phyloP scores from a whole-genome alignment of 164 flowering plant genomes.

The Litsea cubeba region DNA sequence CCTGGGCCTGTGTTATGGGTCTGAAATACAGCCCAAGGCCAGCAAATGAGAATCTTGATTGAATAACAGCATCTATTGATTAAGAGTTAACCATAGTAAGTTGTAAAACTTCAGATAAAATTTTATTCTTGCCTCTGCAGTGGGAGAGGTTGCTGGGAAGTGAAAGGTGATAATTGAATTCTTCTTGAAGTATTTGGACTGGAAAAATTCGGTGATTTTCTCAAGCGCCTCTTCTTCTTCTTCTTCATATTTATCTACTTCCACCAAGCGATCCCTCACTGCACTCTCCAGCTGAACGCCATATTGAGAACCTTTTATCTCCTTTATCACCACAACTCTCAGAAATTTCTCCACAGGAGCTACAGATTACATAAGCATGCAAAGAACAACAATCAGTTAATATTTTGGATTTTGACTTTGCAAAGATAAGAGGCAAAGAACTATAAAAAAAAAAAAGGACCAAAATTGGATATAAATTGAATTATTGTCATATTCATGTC shows the following conservation, averaged over 20 bases:
- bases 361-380: constrained; percentile 16
- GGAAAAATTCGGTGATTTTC: constrained; percentile 65
- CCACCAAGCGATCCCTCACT: constrained; percentile 82
- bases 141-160: constrained; percentile 45
- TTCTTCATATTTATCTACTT: constrained; percentile 76
- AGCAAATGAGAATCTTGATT: too few relatives aligned
- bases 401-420: too few relatives aligned
- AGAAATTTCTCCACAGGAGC: constrained; percentile 71
- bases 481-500: too few relatives aligned
- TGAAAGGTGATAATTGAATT: constrained; percentile 51
- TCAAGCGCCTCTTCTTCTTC: constrained; percentile 83
- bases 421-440: neutral
- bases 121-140: constrained; percentile 50
- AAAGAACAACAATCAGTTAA: too few relatives aligned
- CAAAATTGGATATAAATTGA: neutral
- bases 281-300: constrained; percentile 82
- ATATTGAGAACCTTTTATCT: constrained; percentile 90
- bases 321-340: constrained; percentile 86
- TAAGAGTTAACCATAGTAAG: too few relatives aligned
- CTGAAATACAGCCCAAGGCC: too few relatives aligned
- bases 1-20: too few relatives aligned
- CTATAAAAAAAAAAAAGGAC: neutral
- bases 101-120: too few relatives aligned
- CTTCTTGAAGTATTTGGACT: constrained; percentile 68
- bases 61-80: too few relatives aligned